phyloP scores from a whole-genome alignment of 2,329 filamentous ascomycete genomes.

The Fusarium xyrophilum region DNA sequence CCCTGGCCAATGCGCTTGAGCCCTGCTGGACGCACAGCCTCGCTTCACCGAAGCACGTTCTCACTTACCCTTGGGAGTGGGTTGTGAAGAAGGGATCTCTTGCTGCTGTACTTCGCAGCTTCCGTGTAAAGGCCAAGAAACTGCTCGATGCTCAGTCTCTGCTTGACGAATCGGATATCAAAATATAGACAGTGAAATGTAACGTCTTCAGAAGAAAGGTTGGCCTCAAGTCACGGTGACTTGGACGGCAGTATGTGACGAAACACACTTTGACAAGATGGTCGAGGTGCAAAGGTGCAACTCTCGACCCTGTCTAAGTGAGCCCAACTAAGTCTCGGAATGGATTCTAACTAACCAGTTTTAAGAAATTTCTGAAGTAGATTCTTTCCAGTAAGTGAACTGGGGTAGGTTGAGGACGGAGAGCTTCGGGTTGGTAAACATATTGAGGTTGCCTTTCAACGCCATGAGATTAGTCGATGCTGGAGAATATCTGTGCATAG shows the following conservation, averaged over 20 bases:
- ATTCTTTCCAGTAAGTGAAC: too few relatives aligned
- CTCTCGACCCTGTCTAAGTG: fast-evolving
- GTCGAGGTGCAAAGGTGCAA: not conserved
- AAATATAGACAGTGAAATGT: fast-evolving
- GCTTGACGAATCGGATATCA: not conserved
- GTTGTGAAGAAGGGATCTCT: not conserved
- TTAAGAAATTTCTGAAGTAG: too few relatives aligned
- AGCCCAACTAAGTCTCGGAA: fast-evolving
- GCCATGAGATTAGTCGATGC: too few relatives aligned
- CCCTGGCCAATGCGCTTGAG: not conserved
- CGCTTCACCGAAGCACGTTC: not conserved
- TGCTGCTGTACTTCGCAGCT: not conserved
- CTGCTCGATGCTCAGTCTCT: not conserved
- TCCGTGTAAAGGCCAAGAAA: not conserved
- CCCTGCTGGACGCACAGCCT: not conserved
- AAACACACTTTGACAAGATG: fast-evolving
- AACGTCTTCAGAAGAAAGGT: fast-evolving
- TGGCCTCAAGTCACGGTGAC: fast-evolving
- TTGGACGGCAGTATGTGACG: fast-evolving
- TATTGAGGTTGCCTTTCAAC: fast-evolving
- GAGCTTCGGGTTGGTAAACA: not conserved
- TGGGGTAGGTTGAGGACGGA: not conserved
- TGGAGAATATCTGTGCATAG: too few relatives aligned
- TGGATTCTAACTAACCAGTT: fast-evolving
- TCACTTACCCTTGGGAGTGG: not conserved